Evolutionary conservation across 2,329 filamentous ascomycete species (phyloP).

Genomic region (Lecanosticta acicola): DNA sequence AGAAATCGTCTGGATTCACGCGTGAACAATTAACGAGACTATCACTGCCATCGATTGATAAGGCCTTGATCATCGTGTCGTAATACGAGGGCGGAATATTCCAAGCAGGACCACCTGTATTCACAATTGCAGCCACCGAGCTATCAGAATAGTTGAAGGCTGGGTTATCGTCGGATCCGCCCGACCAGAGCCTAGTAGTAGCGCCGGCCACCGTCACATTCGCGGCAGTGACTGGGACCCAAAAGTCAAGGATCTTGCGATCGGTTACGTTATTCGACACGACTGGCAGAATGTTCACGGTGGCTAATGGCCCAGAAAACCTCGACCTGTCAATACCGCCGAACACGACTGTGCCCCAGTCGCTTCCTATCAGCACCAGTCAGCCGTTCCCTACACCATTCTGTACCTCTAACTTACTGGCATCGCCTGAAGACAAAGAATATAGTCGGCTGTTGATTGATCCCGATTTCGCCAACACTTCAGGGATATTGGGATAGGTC

Average conservation of each 20-base stretch:
- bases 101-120: neutral
- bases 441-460: constrained; percentile 27
- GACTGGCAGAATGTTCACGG: constrained; percentile 14
- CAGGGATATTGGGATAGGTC: constrained; percentile 27
- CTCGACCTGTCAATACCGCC: constrained; percentile 20
- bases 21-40: constrained; percentile 17
- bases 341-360: constrained; percentile 17
- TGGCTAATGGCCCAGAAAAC: constrained; percentile 14
- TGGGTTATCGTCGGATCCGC: constrained; percentile 1
- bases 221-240: constrained; percentile 6
- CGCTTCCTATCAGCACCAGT: constrained; percentile 1
- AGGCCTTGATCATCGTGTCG: constrained; percentile 5
- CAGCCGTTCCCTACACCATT: neutral
- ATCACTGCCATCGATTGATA: no score
- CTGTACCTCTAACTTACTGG: neutral
- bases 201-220: constrained; percentile 1
- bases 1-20: constrained; percentile 5
- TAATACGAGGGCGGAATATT: neutral
- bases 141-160: constrained; percentile 7
- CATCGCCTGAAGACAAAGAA: constrained; percentile 25
- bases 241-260: constrained; percentile 4
- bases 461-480: constrained; percentile 22
- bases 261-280: neutral
- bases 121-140: constrained; percentile 3
- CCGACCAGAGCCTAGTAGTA: neutral